Conservation (phyloP, 768 basidiomycete genomes). For the Boletus sp. region DNA sequence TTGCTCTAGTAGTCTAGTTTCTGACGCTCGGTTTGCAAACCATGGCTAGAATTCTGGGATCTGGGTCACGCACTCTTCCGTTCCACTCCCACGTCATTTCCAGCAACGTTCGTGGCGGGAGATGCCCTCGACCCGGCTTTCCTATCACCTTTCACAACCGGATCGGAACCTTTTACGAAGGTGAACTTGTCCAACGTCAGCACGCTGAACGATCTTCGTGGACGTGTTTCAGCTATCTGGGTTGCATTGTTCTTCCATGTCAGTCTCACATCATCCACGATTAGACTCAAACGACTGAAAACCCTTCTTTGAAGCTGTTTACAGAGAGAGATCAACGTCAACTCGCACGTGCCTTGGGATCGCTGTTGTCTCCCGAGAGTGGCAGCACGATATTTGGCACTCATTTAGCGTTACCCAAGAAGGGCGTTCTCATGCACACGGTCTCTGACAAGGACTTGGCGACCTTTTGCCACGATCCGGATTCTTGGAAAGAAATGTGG, state of each 20-base stretch:
- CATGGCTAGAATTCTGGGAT: constrained; percentile 52
- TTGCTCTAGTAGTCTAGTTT: neutral
- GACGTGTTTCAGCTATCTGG: constrained; percentile 49
- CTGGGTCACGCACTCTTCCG: constrained; percentile 61
- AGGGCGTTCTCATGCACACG: constrained; percentile 4
- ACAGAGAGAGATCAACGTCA: constrained; percentile 22
- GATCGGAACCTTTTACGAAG: constrained; percentile 15
- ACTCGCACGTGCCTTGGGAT: constrained; percentile 24
- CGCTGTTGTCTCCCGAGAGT: constrained; percentile 26
- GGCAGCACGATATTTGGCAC: constrained; percentile 32
- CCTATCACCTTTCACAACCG: constrained; percentile 32
- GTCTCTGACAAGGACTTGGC: constrained; percentile 2
- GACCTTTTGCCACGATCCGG: constrained; percentile 25
- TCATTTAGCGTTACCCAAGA: constrained; percentile 19
- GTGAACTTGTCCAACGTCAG: constrained; percentile 33
- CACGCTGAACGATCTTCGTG: constrained; percentile 45
- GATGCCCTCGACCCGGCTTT: too few species aligned
- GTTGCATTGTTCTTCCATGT: constrained; percentile 47
- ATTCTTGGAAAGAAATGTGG: constrained; percentile 30
- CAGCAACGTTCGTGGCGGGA: constrained; percentile 54
- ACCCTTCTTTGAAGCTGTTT: constrained; percentile 29
- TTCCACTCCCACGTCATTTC: constrained; percentile 50
- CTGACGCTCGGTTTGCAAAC: neutral
- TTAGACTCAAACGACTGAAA: too few species aligned
- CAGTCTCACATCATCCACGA: constrained; percentile 1